A percentile compares a stretch with the other conserved stretches of the same genome.
Evolutionary conservation across 768 basidiomycete species (phyloP).

Genomic region (Mycena capillaripes): DNA sequence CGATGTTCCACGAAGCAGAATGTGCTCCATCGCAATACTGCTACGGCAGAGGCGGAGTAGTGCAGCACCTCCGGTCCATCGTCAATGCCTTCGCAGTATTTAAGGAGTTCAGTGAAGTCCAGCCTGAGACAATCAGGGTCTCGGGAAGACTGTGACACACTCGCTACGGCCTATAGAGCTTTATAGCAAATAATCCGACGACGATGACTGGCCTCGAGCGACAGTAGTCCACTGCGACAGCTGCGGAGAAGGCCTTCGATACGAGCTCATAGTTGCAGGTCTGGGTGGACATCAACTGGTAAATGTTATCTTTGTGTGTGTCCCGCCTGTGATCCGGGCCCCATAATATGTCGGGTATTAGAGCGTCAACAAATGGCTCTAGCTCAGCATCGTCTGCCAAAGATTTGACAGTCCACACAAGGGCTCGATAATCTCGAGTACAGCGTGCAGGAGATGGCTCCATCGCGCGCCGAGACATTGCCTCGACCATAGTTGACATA

Average conservation of each 20-base stretch:
- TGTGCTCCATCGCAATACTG: background rate
- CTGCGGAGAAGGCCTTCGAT: background rate
- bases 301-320: constrained; percentile 1
- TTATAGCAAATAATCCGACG: constrained; percentile 12
- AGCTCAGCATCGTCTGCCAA: constrained; percentile 14
- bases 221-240: background rate
- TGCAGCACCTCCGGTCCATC: background rate
- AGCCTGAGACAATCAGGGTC: background rate
- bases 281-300: background rate
- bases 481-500: constrained; percentile 1
- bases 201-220: background rate
- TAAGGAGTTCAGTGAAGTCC: background rate
- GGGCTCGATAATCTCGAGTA: background rate
- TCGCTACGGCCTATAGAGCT: constrained; percentile 17
- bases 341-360: constrained; percentile 21
- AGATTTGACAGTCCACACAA: too few species aligned
- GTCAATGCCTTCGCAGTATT: background rate
- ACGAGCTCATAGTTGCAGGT: background rate
- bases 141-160: background rate
- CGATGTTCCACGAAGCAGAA: background rate
- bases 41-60: background rate
- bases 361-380: constrained; percentile 18
- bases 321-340: background rate
- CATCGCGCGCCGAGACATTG: background rate
- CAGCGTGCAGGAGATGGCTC: background rate